Conservation (phyloP, 2,329 filamentous ascomycete species). For the Coniochaeta prunicola region DNA sequence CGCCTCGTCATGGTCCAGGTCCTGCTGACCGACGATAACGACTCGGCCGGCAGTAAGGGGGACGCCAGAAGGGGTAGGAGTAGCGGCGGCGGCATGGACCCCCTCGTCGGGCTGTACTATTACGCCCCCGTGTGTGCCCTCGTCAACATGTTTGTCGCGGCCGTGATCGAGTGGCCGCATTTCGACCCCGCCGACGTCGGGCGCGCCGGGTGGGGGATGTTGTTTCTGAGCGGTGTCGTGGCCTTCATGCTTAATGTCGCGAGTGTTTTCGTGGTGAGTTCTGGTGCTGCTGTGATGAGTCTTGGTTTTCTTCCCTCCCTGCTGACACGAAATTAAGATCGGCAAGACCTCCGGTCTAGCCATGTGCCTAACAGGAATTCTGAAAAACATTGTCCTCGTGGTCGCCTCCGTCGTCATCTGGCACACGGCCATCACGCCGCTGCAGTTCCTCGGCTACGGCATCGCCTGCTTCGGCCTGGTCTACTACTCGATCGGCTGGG, state of each 20-base stretch:
- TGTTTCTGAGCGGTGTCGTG: conserved; percentile 60
- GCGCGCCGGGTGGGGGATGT: conserved; percentile 54
- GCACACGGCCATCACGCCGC: conserved; percentile 59
- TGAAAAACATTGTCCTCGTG: conserved; percentile 83
- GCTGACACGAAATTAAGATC: conserved; percentile 61
- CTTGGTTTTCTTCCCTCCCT: no score
- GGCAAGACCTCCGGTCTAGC: conserved; percentile 82
- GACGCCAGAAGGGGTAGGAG: background rate
- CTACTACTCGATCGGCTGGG: conserved; percentile 39
- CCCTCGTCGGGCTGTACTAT: conserved; percentile 82
- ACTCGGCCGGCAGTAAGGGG: conserved; percentile 3
- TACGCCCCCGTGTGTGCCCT: conserved; percentile 77
- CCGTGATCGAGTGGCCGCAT: conserved; percentile 59
- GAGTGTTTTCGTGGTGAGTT: conserved; percentile 74
- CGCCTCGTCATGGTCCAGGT: conserved; percentile 82
- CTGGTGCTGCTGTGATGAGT: no score
- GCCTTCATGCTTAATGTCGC: conserved; percentile 75
- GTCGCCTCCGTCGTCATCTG: conserved; percentile 70
- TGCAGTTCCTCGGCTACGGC: conserved; percentile 73
- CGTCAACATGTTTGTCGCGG: conserved; percentile 68
- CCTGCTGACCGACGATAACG: conserved; percentile 58
- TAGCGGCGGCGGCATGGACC: conserved; percentile 76
- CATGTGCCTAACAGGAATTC: conserved; percentile 77
- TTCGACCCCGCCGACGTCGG: conserved; percentile 62
- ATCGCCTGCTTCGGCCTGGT: conserved; percentile 52